A percentile compares a stretch with the other conserved stretches of the same genome.
Evolutionary conservation across 257 asterid genomes (phyloP).

Genomic region (Solanum chiquidenum): DNA sequence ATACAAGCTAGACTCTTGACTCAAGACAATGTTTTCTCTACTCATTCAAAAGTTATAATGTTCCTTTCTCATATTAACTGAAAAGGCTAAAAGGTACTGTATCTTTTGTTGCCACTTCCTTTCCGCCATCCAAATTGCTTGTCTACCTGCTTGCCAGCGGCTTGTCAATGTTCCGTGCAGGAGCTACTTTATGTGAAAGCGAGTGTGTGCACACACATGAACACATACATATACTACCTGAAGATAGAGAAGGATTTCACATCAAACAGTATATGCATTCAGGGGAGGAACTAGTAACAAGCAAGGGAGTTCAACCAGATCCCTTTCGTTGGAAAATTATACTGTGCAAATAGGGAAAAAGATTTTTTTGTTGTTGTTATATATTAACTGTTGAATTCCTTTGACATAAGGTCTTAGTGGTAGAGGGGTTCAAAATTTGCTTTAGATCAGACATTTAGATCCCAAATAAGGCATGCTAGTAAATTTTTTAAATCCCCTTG

Average conservation of each 20-base stretch:
- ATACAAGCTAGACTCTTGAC: neutral
- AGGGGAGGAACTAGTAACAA: neutral
- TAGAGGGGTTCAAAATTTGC: neutral
- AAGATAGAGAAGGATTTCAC: neutral
- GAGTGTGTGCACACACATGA: neutral
- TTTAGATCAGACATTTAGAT: neutral
- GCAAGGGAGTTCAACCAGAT: neutral
- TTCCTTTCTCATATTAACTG: neutral
- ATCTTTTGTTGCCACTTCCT: neutral
- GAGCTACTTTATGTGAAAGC: neutral
- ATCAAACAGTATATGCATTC: neutral
- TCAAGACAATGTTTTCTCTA: neutral
- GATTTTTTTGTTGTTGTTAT: neutral
- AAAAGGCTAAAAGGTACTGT: neutral
- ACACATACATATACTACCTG: neutral
- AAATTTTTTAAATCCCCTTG: neutral
- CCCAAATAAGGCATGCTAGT: neutral
- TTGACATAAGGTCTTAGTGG: neutral
- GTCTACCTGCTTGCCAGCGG: neutral
- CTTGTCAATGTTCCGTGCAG: neutral
- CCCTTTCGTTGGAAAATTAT: neutral
- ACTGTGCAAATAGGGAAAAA: neutral
- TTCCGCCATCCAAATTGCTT: neutral
- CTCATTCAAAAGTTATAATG: neutral
- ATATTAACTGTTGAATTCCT: neutral